phyloP scores from a whole-genome alignment of 441 rosid genomes.

The Euphorbia corollata region DNA sequence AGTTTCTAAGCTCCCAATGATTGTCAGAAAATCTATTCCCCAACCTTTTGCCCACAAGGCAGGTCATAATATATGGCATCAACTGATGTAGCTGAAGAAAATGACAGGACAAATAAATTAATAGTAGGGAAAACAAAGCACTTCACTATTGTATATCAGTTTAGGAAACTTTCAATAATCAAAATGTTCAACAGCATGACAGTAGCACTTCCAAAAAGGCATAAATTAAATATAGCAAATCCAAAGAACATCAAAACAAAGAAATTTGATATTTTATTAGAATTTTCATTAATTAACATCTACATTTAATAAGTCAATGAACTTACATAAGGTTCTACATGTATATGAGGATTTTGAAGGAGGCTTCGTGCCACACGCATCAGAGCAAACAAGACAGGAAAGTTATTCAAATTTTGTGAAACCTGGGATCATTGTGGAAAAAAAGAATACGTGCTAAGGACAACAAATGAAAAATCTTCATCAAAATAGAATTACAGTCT shows the following conservation, averaged over 20 bases:
- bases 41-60: constrained; percentile 82
- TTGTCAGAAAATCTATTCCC: constrained; percentile 79
- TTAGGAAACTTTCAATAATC: constrained; percentile 10
- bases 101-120: constrained; percentile 8
- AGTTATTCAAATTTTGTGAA: constrained; percentile 71
- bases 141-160: not conserved
- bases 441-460: constrained; percentile 7
- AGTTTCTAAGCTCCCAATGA: constrained; percentile 95
- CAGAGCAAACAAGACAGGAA: constrained; percentile 66
- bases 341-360: constrained; percentile 78
- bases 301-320: constrained; percentile 8
- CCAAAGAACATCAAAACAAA: not conserved
- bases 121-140: constrained; percentile 3
- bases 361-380: constrained; percentile 83
- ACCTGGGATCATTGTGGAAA: constrained; percentile 43
- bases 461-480: constrained; percentile 19
- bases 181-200: constrained; percentile 15
- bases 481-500: not conserved
- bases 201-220: not conserved
- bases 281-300: not conserved
- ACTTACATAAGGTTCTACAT: constrained; percentile 92
- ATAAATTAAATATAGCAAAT: not conserved
- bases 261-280: not conserved
- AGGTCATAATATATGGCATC: constrained; percentile 91
- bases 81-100: constrained; percentile 77